Base-by-base conservation (phyloP, 2,329 filamentous ascomycete species). In the Apiospora koreana region DNA sequence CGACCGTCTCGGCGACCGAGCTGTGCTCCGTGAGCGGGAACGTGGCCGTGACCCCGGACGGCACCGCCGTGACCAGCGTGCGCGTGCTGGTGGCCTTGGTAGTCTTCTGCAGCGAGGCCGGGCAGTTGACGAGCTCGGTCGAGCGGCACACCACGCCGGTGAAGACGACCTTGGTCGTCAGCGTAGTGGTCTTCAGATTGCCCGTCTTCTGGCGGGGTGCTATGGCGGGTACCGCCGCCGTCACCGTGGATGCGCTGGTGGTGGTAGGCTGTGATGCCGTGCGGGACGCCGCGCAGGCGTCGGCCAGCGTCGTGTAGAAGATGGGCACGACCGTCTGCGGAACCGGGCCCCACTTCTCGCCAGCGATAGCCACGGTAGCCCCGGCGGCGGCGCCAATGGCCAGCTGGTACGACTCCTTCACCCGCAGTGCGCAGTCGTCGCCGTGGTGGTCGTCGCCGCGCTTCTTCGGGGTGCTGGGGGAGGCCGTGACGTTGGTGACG, bases 361-460 rank as follows among this genome's bases (percentile, higher is more conserved):
- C 72, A 0, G 77, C 78, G 5, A 88, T 67, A 1, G 78, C 81
- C 0, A 89, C 73, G 0, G 85, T 86, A 0, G 87, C 87, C 1
- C 88, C 88, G 5, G 86, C 87, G 1, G 80, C 81, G 6, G 86
- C 88, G 21, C 88, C 88, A 0, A 90, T 72, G 0, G 82, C 87
- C 14, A 90, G 75, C 14, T 82, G 79, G 75, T 88, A 90, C 1
- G 81, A 79, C 72, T 89, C 83, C 12, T 83, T 79, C 6, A 87
- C 82, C 12, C 78, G 78, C 5, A 89, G 70, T 1, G 79, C 71
- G 71, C 88, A 89, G 35, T 80, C 76, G 1, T 80, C 76, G 23
- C 78, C 77, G 8, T 77, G 78, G 1, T 76, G 75, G 4, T 75
- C 72, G 2, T 80, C 74, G 0, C 41, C n/a, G n/a, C n/a, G n/a